A percentile compares a stretch with the other conserved stretches of the same genome.
phyloP scores from a whole-genome alignment of 805 yeast genomes.

The Myxozyma udenii region DNA sequence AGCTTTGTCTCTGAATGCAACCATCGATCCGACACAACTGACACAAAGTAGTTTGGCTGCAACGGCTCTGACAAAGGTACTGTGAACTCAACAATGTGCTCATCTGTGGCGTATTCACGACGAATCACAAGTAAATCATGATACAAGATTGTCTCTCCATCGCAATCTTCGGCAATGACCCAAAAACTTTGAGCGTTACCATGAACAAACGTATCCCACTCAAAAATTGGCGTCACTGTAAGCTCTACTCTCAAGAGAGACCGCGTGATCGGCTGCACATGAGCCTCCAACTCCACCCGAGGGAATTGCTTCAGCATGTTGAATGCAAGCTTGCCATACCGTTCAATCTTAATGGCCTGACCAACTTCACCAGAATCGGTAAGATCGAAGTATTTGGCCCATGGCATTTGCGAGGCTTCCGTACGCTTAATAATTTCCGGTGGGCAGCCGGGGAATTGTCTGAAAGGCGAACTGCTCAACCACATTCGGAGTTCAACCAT shows the following conservation, averaged over 20 bases:
- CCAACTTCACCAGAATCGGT: slow-evolving; percentile 72
- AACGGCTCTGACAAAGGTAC: slow-evolving; percentile 52
- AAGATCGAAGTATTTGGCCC: slow-evolving; percentile 70
- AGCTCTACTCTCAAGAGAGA: slow-evolving; percentile 63
- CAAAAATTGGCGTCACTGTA: slow-evolving; percentile 68
- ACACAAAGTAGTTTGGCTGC: slow-evolving; percentile 74
- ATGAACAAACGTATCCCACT: slow-evolving; percentile 68
- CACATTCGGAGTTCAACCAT: slow-evolving; percentile 81
- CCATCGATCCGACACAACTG: slow-evolving; percentile 81
- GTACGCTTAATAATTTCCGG: slow-evolving; percentile 64
- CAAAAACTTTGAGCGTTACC: slow-evolving; percentile 64
- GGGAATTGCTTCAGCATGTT: slow-evolving; percentile 74
- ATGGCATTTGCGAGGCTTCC: slow-evolving; percentile 79
- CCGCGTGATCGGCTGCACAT: slow-evolving; percentile 74
- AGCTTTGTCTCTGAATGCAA: slow-evolving; percentile 63
- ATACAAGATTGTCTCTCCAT: slow-evolving; percentile 72
- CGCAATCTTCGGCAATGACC: slow-evolving; percentile 74
- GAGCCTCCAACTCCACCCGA: slow-evolving; percentile 53
- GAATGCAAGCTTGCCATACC: slow-evolving; percentile 52
- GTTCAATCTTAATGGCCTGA: slow-evolving; percentile 71
- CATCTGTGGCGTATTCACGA: slow-evolving; percentile 49
- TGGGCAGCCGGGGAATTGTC: slow-evolving; percentile 78
- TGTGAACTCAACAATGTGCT: slow-evolving; percentile 61
- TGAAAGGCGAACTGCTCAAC: slow-evolving; percentile 78
- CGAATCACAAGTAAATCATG: slow-evolving; percentile 54